Conservation (phyloP, 2,329 filamentous ascomycete species). For the Aureobasidium lini region DNA sequence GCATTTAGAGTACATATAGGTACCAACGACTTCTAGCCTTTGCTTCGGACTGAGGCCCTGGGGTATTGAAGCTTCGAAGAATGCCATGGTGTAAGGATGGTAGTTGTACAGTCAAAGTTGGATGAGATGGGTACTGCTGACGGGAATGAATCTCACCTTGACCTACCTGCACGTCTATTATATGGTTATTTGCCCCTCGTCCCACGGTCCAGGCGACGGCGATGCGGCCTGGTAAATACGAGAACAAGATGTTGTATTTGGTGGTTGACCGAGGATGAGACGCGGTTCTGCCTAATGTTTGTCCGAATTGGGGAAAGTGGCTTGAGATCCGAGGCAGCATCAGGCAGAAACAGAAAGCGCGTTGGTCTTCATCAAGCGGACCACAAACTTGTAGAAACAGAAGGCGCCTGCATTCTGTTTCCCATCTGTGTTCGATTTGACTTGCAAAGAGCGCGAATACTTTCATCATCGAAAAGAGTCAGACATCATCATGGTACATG, state of each 20-base stretch:
- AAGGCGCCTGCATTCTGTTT: too few relatives aligned
- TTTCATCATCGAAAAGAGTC: too few relatives aligned
- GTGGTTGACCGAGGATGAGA: not conserved
- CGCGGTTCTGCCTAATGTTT: conserved; percentile 3
- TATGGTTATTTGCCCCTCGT: not conserved
- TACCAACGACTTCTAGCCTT: not conserved
- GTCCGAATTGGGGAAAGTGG: not conserved
- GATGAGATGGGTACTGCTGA: not conserved
- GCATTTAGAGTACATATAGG: not conserved
- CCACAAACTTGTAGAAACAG: not conserved
- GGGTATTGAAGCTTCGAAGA: not conserved
- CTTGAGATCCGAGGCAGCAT: not conserved
- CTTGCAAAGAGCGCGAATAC: too few relatives aligned
- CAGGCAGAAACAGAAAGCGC: not conserved
- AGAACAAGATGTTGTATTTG: not conserved
- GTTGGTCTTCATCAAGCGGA: not conserved
- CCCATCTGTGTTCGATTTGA: too few relatives aligned
- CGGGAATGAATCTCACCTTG: not conserved
- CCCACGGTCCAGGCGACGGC: not conserved
- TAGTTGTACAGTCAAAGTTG: not conserved
- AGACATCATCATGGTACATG: too few relatives aligned
- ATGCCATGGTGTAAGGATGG: not conserved
- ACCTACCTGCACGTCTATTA: not conserved
- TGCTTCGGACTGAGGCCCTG: not conserved
- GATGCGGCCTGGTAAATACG: not conserved